These are phyloP conservation scores for Croton setiger DNA, from an alignment of 441 rosid species.

Conservation along the genomic window DNA sequence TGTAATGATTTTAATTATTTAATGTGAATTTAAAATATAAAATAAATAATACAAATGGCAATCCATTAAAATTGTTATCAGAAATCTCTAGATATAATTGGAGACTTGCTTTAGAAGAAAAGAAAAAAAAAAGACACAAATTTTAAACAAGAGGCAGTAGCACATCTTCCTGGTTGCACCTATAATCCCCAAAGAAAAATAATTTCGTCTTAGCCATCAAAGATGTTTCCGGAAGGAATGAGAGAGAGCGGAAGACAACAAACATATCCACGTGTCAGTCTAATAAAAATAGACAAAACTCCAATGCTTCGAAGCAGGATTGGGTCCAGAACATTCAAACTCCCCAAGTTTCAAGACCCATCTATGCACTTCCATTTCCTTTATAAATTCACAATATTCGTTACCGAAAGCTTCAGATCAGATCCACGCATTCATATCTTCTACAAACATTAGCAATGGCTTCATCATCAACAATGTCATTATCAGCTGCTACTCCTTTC, in stretches of 20 bases:
- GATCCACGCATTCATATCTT: background rate
- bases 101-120: no score
- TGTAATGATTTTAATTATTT: no score
- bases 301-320: background rate
- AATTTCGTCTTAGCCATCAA: no score
- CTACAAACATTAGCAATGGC: conserved; percentile 25
- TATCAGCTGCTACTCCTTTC: conserved; percentile 31
- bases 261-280: background rate
- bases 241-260: background rate
- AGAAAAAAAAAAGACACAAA: no score
- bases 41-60: no score
- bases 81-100: no score
- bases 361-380: conserved; percentile 21
- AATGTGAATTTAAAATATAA: no score
- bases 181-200: no score
- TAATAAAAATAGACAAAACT: background rate
- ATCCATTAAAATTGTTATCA: no score
- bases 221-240: conserved; percentile 22
- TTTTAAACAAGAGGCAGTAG: no score
- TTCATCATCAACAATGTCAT: conserved; percentile 41
- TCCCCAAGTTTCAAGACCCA: conserved; percentile 37
- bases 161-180: no score
- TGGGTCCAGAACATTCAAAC: conserved; percentile 12
- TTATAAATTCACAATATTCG: background rate
- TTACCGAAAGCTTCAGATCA: background rate